A percentile compares a stretch with the other conserved stretches of the same genome.
Evolutionary conservation across 2,329 filamentous ascomycete species (phyloP).

Genomic region (Colletotrichum sublineola): DNA sequence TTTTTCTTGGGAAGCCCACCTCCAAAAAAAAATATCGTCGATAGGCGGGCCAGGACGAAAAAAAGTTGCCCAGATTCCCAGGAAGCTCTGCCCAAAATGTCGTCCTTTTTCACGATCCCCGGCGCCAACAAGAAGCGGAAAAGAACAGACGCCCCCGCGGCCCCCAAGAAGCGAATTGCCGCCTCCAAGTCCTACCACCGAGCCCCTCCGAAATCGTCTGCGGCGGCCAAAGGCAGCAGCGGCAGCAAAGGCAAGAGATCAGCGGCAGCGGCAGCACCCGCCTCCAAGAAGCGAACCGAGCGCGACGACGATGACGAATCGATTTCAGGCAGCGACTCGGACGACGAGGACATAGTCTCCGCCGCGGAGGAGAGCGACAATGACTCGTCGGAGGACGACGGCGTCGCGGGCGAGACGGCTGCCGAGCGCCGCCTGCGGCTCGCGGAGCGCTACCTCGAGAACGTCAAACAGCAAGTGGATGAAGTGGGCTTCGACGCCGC

Average conservation of each 20-base stretch:
- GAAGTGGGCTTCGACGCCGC: conserved; percentile 92
- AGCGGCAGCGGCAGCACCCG: conserved; percentile 46
- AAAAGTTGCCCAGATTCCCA: conserved; percentile 43
- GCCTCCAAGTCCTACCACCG: conserved; percentile 60
- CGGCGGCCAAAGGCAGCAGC: conserved; percentile 43
- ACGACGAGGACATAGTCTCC: conserved; percentile 65
- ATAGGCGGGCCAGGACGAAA: conserved; percentile 46
- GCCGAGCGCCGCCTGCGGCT: conserved; percentile 88
- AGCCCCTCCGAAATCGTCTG: conserved; percentile 56
- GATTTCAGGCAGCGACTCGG: conserved; percentile 87
- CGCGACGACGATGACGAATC: conserved; percentile 70
- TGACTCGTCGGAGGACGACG: conserved; percentile 69
- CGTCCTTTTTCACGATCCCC: conserved; percentile 94
- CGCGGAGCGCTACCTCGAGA: conserved; percentile 93
- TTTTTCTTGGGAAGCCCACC: conserved; percentile 48
- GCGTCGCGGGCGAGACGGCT: conserved; percentile 82
- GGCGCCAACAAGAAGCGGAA: conserved; percentile 93
- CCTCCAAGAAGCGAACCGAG: conserved; percentile 62
- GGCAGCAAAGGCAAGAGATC: conserved; percentile 32
- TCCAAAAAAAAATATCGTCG: conserved; percentile 44
- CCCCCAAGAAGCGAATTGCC: conserved; percentile 71
- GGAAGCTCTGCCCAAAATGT: conserved; percentile 70
- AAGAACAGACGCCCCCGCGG: conserved; percentile 68
- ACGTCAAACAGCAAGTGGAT: conserved; percentile 86
- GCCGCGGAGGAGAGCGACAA: conserved; percentile 61